Conservation (phyloP, 768 basidiomycete genomes). For the Mycena crocata region DNA sequence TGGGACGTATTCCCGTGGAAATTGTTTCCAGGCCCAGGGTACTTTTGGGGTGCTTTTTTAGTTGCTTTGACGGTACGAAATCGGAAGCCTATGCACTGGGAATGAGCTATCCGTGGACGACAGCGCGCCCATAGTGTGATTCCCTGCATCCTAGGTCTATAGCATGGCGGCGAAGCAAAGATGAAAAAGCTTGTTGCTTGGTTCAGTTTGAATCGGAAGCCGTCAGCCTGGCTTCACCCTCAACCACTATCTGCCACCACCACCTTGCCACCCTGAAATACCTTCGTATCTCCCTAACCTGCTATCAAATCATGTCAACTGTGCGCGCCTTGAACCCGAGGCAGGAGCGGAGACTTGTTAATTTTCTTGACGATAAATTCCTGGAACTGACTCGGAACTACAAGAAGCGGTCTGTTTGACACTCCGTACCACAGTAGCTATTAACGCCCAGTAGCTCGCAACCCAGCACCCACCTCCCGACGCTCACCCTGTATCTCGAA, state of each 20-base stretch:
- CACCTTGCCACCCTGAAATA: no score
- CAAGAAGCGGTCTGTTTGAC: slow-evolving; percentile 75
- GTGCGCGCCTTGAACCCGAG: slow-evolving; percentile 57
- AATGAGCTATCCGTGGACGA: slow-evolving; percentile 6
- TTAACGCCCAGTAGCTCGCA: slow-evolving; percentile 53
- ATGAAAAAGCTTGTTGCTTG: background rate
- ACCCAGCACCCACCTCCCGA: slow-evolving; percentile 63
- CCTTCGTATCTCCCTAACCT: no score
- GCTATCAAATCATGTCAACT: no score
- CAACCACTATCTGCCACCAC: no score
- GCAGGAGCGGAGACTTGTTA: slow-evolving; percentile 75
- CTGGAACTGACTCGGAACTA: slow-evolving; percentile 74
- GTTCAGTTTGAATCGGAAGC: background rate
- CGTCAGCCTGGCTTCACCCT: background rate
- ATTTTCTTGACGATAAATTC: slow-evolving; percentile 74
- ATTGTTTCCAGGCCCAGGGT: background rate
- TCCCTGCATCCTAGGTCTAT: slow-evolving; percentile 11
- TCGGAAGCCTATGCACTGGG: slow-evolving; percentile 8
- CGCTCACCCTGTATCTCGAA: slow-evolving; percentile 69
- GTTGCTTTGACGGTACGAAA: background rate
- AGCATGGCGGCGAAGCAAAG: background rate
- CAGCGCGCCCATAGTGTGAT: slow-evolving; percentile 13
- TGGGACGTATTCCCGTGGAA: background rate
- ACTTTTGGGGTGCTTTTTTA: background rate
- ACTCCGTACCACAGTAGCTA: slow-evolving; percentile 4